Percentiles rank a stretch among this genome's conserved stretches.
Evolutionary conservation across 495 filamentous ascomycete species (phyloP).

Genomic region (Penicillium dipodomyicola): DNA sequence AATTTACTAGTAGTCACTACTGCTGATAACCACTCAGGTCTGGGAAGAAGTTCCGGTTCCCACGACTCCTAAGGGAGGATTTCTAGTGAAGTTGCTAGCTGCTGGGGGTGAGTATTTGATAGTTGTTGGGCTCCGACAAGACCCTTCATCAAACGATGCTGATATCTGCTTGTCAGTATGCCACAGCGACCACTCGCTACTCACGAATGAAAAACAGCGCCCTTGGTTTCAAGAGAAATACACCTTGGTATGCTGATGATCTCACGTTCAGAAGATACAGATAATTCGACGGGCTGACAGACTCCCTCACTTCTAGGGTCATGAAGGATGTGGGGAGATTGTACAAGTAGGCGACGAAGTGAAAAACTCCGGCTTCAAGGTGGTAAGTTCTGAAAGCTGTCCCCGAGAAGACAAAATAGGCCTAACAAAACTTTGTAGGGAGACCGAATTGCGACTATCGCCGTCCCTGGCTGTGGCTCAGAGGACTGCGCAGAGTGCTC

Average conservation of each 20-base stretch:
- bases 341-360: conserved; percentile 17
- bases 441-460: conserved; percentile 17
- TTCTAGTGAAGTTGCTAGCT: conserved; percentile 21
- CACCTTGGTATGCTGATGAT: conserved; percentile 11
- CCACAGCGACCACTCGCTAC: conserved; percentile 24
- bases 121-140: not conserved
- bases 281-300: not conserved
- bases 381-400: conserved; percentile 1
- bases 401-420: not conserved
- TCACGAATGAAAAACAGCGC: conserved; percentile 21
- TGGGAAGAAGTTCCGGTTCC: conserved; percentile 23
- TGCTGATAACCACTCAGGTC: conserved; percentile 5
- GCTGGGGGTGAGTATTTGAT: conserved; percentile 16
- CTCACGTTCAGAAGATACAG: not conserved
- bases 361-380: conserved; percentile 12
- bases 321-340: conserved; percentile 28
- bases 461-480: conserved; percentile 23
- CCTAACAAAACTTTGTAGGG: conserved; percentile 10
- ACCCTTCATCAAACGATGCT: not conserved
- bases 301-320: conserved; percentile 7
- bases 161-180: conserved; percentile 13
- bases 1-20: no score
- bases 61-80: conserved; percentile 8
- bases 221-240: conserved; percentile 25
- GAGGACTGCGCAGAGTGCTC: conserved; percentile 22